Evolutionary conservation across 225 moss, liverwort and hornwort species (phyloP), one percentile per base, ranked within the genome.

Genomic region (Antitrichia curtipendula): DNA sequence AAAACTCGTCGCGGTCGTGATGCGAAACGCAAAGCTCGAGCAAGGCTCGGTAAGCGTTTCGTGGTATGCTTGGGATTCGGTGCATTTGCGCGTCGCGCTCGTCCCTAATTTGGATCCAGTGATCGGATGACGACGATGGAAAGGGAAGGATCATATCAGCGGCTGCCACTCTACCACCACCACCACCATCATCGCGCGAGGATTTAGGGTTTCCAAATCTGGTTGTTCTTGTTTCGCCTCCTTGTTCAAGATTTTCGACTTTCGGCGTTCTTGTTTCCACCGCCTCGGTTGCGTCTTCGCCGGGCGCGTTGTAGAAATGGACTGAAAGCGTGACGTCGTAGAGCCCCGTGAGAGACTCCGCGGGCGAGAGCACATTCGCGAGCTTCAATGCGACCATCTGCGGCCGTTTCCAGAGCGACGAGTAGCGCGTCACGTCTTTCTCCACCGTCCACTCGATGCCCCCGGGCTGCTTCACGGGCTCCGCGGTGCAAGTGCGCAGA

Each of bases 361-460:
- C 83, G n/a, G 64, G 10, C 10, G 80, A 86, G 12, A 97, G 91
- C 45, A 95, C 95, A 36, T 97, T 97, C 25, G 92, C 96, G 76
- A 97, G 68, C 86, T 92, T 71, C 13, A 96, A 52, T 14, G 92
- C 93, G 22, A 97, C 86, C 32, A 40, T 25, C 77, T 95, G 94
- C 22, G 93, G 91, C 63, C 84, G 61, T 41, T 86, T 89, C 94
- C 95, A 97, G 50, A 96, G 92, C 28, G 96, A 86, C 29, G 95
- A 75, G 84, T 88, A 97, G 41, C 93, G 91, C 17, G 97, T 96
- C 74, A 96, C 94, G 84, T 96, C 96, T 90, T 96, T 97, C 90
- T 95, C 94, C 43, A 95, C 93, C n/a, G 92, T 96, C 97, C 97
- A 97, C 16, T 94, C 85, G 36, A 96, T 94, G 32, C 97, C 84